Percentiles rank a stretch among this genome's conserved stretches.
phyloP scores from a whole-genome alignment of 805 yeast species.

The Starmera caribaea region DNA sequence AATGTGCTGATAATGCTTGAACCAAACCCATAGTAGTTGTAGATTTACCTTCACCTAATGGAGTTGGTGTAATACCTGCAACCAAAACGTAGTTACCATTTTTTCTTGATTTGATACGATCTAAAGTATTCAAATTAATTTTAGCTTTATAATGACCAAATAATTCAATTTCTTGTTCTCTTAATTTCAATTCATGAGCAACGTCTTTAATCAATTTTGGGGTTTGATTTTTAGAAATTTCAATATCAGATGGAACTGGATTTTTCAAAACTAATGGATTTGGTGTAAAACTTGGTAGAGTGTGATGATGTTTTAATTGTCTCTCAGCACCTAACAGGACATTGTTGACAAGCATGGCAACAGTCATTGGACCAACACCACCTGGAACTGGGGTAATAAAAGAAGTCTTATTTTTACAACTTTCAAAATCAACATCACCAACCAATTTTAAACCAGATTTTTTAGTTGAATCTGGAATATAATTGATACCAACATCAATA shows the following conservation, averaged over 20 bases:
- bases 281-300: slow-evolving; percentile 31
- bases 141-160: slow-evolving; percentile 74
- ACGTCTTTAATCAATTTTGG: slow-evolving; percentile 64
- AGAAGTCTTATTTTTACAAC: slow-evolving; percentile 45
- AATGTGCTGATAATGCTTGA: slow-evolving; percentile 72
- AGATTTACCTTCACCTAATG: slow-evolving; percentile 79
- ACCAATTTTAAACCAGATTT: slow-evolving; percentile 65
- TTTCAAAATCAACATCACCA: slow-evolving; percentile 67
- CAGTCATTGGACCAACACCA: slow-evolving; percentile 91
- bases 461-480: slow-evolving; percentile 52
- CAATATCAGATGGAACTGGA: slow-evolving; percentile 79
- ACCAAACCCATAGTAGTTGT: slow-evolving; percentile 79
- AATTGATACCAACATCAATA: slow-evolving; percentile 80
- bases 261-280: slow-evolving; percentile 42
- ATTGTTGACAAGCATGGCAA: slow-evolving; percentile 69
- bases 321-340: slow-evolving; percentile 61
- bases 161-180: slow-evolving; percentile 60
- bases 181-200: slow-evolving; percentile 60
- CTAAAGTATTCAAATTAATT: slow-evolving; percentile 53
- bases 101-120: slow-evolving; percentile 47
- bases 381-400: slow-evolving; percentile 85
- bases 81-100: slow-evolving; percentile 70
- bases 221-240: slow-evolving; percentile 64
- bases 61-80: slow-evolving; percentile 82
- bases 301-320: slow-evolving; percentile 18